Percentiles rank a stretch among this genome's conserved stretches.
Evolutionary conservation across 108 stramenopile genomes (phyloP).

Genomic region (Aurantiochytrium sp.): DNA sequence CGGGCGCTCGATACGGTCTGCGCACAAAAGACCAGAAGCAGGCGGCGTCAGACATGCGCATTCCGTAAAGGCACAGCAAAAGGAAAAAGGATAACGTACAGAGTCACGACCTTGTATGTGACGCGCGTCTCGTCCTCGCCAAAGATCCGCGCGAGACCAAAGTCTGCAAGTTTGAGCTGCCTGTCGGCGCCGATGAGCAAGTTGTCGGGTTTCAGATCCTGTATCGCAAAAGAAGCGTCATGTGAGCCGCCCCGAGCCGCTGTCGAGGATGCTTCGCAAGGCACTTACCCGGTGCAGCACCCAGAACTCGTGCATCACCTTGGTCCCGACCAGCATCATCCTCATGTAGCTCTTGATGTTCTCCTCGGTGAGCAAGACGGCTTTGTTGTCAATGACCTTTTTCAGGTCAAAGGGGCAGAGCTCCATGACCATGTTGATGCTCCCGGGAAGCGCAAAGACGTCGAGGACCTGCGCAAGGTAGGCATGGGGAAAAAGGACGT

Average conservation of each 20-base stretch:
- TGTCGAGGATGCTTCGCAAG: too few species aligned
- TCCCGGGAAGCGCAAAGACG: background rate
- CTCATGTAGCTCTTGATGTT: slow-evolving; percentile 68
- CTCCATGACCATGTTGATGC: slow-evolving; percentile 34
- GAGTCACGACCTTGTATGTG: slow-evolving; percentile 88
- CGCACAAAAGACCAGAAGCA: too few species aligned
- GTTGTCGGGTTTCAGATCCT: slow-evolving; percentile 26
- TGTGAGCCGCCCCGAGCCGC: too few species aligned
- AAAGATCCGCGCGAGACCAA: slow-evolving; percentile 85
- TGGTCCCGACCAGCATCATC: slow-evolving; percentile 76
- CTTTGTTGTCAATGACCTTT: slow-evolving; percentile 10
- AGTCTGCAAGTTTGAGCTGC: slow-evolving; percentile 79
- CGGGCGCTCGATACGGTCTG: slow-evolving; percentile 85
- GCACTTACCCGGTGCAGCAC: slow-evolving; percentile 72
- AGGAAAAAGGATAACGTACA: slow-evolving; percentile 59
- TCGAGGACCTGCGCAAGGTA: background rate
- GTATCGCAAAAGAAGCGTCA: too few species aligned
- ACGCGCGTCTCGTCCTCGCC: slow-evolving; percentile 72
- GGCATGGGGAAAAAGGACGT: too few species aligned
- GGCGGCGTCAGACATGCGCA: too few species aligned
- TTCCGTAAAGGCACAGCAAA: too few species aligned
- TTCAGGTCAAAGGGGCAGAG: slow-evolving; percentile 10
- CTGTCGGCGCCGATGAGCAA: background rate
- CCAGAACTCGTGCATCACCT: slow-evolving; percentile 76
- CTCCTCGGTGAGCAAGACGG: slow-evolving; percentile 60